phyloP scores from a whole-genome alignment of 805 yeast species.

The Kodamaea fukazawae region DNA sequence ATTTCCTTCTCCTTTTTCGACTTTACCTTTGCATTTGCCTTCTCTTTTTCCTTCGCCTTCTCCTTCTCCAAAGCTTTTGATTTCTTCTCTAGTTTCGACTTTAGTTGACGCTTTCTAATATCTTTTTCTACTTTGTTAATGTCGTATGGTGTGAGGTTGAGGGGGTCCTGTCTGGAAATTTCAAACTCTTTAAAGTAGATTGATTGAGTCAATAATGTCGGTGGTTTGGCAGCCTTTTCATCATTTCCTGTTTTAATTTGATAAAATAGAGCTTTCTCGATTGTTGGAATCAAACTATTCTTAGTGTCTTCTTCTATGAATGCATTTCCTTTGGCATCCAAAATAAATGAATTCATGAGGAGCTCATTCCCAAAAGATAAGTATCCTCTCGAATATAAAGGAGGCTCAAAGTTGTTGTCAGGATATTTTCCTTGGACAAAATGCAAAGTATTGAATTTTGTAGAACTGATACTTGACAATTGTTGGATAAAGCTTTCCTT shows the following conservation, averaged over 20 bases:
- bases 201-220: too few species aligned
- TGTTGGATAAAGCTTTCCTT: conserved; percentile 18
- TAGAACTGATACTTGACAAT: conserved; percentile 16
- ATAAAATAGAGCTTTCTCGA: conserved; percentile 31
- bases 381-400: conserved; percentile 19
- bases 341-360: conserved; percentile 11
- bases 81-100: too few species aligned
- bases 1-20: neutral
- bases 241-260: neutral
- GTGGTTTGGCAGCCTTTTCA: too few species aligned
- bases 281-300: conserved; percentile 30
- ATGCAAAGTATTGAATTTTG: conserved; percentile 5
- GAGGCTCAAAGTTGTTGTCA: conserved; percentile 17
- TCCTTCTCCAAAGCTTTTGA: conserved; percentile 1
- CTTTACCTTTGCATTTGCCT: conserved; percentile 3
- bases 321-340: conserved; percentile 16
- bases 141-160: too few species aligned
- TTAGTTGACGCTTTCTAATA: too few species aligned
- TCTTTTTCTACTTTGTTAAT: too few species aligned
- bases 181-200: too few species aligned
- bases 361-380: conserved; percentile 12
- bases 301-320: conserved; percentile 24
- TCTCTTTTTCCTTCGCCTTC: conserved; percentile 3
- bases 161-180: too few species aligned
- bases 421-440: conserved; percentile 19